These are phyloP conservation scores for Rutidosis leptorrhynchoides DNA, from an alignment of 129 eudicot genomes.

Conservation along the genomic window DNA sequence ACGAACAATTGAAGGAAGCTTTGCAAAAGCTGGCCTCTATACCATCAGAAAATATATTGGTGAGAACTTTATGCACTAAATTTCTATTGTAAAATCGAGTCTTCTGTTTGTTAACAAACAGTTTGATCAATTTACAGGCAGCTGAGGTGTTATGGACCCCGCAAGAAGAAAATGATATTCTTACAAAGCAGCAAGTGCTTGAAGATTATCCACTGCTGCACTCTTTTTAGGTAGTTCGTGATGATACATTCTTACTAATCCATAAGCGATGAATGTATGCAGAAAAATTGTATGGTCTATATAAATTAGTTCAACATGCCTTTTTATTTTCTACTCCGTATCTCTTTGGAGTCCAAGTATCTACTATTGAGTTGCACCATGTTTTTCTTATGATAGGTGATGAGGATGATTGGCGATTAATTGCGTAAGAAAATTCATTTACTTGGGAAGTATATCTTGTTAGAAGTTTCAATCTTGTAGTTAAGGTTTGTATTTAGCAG, in stretches of 20 bases:
- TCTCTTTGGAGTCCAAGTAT: no score
- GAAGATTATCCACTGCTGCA: constrained; percentile 75
- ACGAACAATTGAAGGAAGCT: neutral
- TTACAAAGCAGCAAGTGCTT: constrained; percentile 69
- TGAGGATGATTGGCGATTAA: no score
- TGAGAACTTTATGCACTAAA: neutral
- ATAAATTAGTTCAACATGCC: no score
- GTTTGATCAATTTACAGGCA: constrained; percentile 51
- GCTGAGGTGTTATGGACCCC: constrained; percentile 97
- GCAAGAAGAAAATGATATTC: constrained; percentile 70
- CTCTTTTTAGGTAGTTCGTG: constrained; percentile 43
- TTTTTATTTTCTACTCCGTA: no score
- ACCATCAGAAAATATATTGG: neutral
- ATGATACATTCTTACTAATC: constrained; percentile 24
- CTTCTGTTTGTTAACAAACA: constrained; percentile 10
- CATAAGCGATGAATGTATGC: constrained; percentile 26
- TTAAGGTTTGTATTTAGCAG: no score
- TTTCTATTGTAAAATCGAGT: no score
- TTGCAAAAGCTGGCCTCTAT: neutral
- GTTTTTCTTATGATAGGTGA: no score
- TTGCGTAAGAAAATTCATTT: no score
- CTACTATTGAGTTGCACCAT: no score
- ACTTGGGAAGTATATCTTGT: no score
- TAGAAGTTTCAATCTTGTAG: no score
- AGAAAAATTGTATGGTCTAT: no score